Base-by-base conservation (phyloP, 805 yeast species). In the Metschnikowia henanensis region DNA sequence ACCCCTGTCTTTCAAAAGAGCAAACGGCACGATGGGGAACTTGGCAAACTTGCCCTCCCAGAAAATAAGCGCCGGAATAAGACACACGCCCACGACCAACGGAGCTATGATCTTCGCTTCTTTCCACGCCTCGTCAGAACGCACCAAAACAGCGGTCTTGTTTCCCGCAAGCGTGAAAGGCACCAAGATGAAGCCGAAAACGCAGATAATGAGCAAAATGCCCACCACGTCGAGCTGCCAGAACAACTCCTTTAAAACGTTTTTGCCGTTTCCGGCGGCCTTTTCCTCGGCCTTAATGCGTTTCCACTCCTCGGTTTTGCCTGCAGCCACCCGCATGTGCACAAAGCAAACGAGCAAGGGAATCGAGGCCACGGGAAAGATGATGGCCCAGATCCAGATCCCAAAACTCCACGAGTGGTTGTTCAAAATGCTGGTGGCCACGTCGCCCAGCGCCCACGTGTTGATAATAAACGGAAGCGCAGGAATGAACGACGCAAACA, bases 351-450 rank as follows among this genome's bases (percentile, higher is more conserved):
- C 49, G 6, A 83, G 51, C 39, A 85, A 61, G 17, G 91, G 92
- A n/a, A 85, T 40, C 51, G 83, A 68, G 5, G 80, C 58, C 30
- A 83, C 65, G 28, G 91, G 91, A 72, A 81, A 77, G 50, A 85
- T 83, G 53, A 83, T 81, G 1, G 90, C 89, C 86, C 86, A 85
- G 77, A 85, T 84, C 30, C 84, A 90, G 53, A 84, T 79, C 56
- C 83, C 84, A 47, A 55, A 67, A 39, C 50, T 57, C 91, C 91
- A 85, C 10, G 80, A 72, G 83, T 88, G 83, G 26, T 72, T 58
- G 10, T 62, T 62, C 26, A 65, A 65, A 43, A 72, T 61, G 28
- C 63, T 63, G 7, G 60, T 50, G 13, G 76, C 64, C 37, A 86
- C 69, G 53, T 81, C 68, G 57, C 89, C 92, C 22, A 82, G 65